Base-by-base conservation (phyloP, 148 eudicot species). In the Vaccinium macrocarpon region DNA sequence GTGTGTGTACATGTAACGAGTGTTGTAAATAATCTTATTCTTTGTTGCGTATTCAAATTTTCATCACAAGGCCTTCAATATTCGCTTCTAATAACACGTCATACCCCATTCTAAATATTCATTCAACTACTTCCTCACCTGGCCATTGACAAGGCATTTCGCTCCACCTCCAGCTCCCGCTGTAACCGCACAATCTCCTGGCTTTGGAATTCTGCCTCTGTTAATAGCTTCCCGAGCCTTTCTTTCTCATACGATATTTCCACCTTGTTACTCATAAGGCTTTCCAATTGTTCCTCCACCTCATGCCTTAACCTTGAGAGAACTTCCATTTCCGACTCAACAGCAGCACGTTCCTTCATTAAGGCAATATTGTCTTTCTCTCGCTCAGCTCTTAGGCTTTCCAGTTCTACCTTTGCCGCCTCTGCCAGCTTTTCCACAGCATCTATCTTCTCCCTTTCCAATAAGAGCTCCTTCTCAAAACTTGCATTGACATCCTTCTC, bases 131-230 rank as follows among this genome's bases (percentile, higher is more conserved):
- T 48, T 59, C 84, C 86, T 89, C 88, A 95, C 99, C 99, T 92
- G 87, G 99, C 99, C 98, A 97, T 93, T 79, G 99, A 86, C 81
- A 97, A 90, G 25, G 99, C 99, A 89, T 95, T 97, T 73, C 96
- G 88, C 88, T 97, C 99, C 85, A 97, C 96, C 90, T 95, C 99
- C 82, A 97, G 90, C 87, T 95, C 98, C 87, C 91, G 90, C 79
- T 97, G 99, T 83, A 97, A 84, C 46, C 95, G 92, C 66, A 89
- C 68, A 70, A 97, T 90, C 85, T 95, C 95, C 82, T 88, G 93
- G 84, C 92, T 97, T 84, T 97, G 97, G 51, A 81, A 82, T 88
- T 95, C 99, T 29, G 99, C 93, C 82, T 91, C 95, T 88, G 89
- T 92, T 84, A 92, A 82, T 25, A 97, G 96, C 86, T 95, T 95